Evolutionary conservation across 2,329 filamentous ascomycete species (phyloP).

Genomic region (Rosellinia necatrix): DNA sequence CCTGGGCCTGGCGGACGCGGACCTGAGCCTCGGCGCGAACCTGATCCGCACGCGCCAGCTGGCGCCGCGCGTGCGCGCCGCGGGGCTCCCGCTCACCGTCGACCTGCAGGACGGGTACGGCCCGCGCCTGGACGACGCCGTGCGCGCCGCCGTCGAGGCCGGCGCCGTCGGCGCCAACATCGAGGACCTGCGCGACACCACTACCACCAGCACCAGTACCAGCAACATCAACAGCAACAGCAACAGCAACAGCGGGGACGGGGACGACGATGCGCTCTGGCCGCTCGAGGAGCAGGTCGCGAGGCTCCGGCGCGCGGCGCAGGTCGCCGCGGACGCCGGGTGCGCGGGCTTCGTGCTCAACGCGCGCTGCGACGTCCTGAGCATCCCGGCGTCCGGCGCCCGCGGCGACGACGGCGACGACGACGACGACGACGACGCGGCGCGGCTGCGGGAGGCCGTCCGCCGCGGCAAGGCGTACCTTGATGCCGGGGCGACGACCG

Average conservation of each 20-base stretch:
- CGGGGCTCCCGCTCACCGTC: constrained; percentile 48
- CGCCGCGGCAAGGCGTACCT: constrained; percentile 53
- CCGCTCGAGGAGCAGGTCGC: no score
- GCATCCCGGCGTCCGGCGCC: no score
- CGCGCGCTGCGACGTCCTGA: constrained; percentile 55
- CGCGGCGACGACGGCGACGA: no score
- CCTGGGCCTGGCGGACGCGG: constrained; percentile 44
- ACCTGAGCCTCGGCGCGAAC: constrained; percentile 50
- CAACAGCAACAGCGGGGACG: no score
- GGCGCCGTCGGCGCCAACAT: constrained; percentile 58
- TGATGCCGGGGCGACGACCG: constrained; percentile 54
- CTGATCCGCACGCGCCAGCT: constrained; percentile 50
- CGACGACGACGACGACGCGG: no score
- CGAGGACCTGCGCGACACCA: constrained; percentile 52
- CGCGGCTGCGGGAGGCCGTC: constrained; percentile 44
- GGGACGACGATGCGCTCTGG: no score
- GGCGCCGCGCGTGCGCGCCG: constrained; percentile 39
- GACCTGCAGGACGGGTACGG: constrained; percentile 53
- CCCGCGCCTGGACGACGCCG: constrained; percentile 44
- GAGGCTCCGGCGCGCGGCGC: constrained; percentile 46
- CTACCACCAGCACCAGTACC: no score
- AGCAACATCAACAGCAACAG: no score
- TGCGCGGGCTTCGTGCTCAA: constrained; percentile 55
- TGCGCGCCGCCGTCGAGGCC: constrained; percentile 46
- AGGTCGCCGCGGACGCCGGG: constrained; percentile 45